These are phyloP conservation scores for Prunus mira DNA, from an alignment of 306 rosid genomes.

Conservation along the genomic window DNA sequence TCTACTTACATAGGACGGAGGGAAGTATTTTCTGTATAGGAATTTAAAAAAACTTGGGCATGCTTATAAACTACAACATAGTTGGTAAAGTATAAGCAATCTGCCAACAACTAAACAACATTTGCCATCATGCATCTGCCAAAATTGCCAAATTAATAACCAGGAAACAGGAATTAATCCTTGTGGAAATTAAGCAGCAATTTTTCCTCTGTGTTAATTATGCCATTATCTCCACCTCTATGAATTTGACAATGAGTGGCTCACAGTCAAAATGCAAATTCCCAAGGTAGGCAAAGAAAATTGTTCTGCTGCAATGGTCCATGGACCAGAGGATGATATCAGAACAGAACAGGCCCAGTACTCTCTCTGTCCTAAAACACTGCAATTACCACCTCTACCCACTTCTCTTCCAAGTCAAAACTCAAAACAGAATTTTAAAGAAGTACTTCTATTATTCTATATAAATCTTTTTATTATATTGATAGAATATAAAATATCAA, in stretches of 20 bases:
- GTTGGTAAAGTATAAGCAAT: too few relatives aligned
- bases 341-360: slow-evolving; percentile 6
- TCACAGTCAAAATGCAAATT: neutral
- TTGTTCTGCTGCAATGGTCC: slow-evolving; percentile 6
- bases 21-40: too few relatives aligned
- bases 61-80: too few relatives aligned
- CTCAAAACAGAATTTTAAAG: slow-evolving; percentile 11
- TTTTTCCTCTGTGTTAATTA: neutral
- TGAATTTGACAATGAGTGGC: neutral
- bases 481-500: neutral
- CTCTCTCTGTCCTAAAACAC: neutral
- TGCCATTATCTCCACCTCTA: neutral
- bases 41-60: too few relatives aligned
- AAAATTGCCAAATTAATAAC: too few relatives aligned
- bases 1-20: too few relatives aligned
- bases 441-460: neutral
- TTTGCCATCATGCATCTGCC: too few relatives aligned
- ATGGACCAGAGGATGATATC: neutral
- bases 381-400: neutral
- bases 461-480: neutral
- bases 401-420: slow-evolving; percentile 24
- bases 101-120: too few relatives aligned
- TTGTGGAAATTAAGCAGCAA: neutral
- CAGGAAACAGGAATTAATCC: too few relatives aligned
- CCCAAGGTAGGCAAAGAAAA: neutral